Conservation (phyloP, 73 alveolate genomes). For the Paramecium primaurelia region DNA sequence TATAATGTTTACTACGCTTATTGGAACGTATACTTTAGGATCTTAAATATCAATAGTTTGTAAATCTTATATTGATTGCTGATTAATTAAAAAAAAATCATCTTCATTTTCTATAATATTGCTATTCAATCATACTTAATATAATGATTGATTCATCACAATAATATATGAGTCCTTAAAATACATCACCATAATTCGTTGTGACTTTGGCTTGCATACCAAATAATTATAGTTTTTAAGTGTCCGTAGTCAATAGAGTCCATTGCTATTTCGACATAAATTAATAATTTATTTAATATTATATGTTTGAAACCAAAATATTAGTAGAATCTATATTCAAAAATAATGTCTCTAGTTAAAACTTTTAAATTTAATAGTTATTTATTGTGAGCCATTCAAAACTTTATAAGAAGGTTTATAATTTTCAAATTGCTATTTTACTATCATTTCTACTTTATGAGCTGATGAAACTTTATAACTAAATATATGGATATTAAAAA, state of each 20-base stretch:
- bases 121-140: background rate
- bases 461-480: background rate
- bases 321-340: background rate
- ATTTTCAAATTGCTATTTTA: background rate
- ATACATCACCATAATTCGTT: background rate
- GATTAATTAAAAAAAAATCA: background rate
- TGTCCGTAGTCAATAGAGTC: background rate
- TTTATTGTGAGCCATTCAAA: background rate
- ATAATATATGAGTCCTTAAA: background rate
- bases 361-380: background rate
- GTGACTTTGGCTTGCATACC: background rate
- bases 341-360: background rate
- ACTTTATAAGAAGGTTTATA: background rate
- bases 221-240: background rate
- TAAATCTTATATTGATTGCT: background rate
- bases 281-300: background rate
- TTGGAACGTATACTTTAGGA: background rate
- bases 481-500: background rate
- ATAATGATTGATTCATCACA: background rate
- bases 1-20: background rate
- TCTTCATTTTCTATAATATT: constrained; percentile 11
- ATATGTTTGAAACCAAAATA: background rate
- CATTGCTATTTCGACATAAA: constrained; percentile 20
- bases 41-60: background rate
- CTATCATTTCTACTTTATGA: background rate